Evolutionary conservation across 257 asterid genomes (phyloP), one percentile per base, ranked within the genome.

Genomic region (Nicotiana benthamiana): DNA sequence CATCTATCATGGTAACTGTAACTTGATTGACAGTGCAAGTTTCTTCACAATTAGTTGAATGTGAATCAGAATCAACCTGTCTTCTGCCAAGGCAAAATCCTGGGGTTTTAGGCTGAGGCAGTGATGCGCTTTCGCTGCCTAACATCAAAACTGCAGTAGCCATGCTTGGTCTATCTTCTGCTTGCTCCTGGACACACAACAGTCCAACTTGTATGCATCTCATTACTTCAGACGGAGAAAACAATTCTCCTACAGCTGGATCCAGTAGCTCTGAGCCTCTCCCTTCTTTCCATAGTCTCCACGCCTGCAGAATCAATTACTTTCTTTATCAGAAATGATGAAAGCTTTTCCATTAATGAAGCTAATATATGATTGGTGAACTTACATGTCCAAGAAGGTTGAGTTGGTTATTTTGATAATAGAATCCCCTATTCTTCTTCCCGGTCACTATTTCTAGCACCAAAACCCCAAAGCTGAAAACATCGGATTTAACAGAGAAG

Each of bases 311-410:
- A 79, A 46, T n/a, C 2, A 27, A 51, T 79, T 36, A 77, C 30
- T 18, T 77, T 30, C 8, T 30, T 30, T 3, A 77, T 77, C 22
- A 40, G 65, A 36, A 28, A 77, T 72, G 22, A 46, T 15, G 7
- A 77, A 10, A 0, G 68, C 26, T 4, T 36, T 54, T 5, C 43
- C 13, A 79, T 8, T 4, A 61, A 79, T 28, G 59, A 79, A 40
- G 26, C 56, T 36, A 60, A 34, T 40, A 34, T 34, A 59, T 60
- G 26, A 63, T 40, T 62, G 34, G 20, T 22, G 12, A 8, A 75
- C 97, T 90, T 86, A 90, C 97, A 75, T 90, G 87, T 80, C 93
- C 93, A 48, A 89, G 93, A 77, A 92, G 97, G 84, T 89, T 92
- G 16, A 89, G 92, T 48, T 92, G 86, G 84, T 90, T 85, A 8